Base-by-base conservation (phyloP, 2,329 filamentous ascomycete genomes). In the Colletotrichum musicola region DNA sequence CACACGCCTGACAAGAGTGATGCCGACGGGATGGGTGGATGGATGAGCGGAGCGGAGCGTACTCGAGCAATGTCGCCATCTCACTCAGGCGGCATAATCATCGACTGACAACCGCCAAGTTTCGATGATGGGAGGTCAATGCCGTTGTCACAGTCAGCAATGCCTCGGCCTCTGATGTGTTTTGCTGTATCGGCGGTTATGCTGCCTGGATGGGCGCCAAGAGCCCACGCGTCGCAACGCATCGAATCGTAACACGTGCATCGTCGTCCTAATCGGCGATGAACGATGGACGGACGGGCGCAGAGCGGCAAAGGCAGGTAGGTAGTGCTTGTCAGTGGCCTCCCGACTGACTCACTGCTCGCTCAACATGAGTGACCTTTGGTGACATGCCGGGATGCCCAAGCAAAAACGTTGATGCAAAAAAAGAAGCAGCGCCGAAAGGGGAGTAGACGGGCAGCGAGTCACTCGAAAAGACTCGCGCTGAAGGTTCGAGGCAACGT, bases 371-470 rank as follows among this genome's bases (percentile, higher is more conserved):
- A n/a, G 7, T 35, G 38, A 64, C 64, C 30, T 10, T 64, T 49
- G 12, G 14, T 64, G 60, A 54, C 38, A 53, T 40, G 46, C 53
- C 46, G 20, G 53, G 51, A 58, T 55, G 46, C 57, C 46, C 60
- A 64, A 47, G 64, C 53, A 25, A 25, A 18, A 51, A 42, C 18
- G 18, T 27, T 40, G 57, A 30, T 16, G 16, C 18, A 20, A 54
- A 60, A 64, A 68, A 65, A 65, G 62, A n/a, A 65, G 20, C 65
- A 56, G 16, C 18, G 12, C 65, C 49, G 54, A 44, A 55, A 50
- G 16, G n/a, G 44, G 54, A 40, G 25, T 46, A 60, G 58, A 6
- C 38, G 16, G 20, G 30, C 25, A 38, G 47, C 44, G n/a, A 18
- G 16, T 14, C 22, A 9, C 30, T 14, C n/a, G n/a, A n/a, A n/a